Base-by-base conservation (phyloP, 495 filamentous ascomycete genomes). In the Xylaria castorea region DNA sequence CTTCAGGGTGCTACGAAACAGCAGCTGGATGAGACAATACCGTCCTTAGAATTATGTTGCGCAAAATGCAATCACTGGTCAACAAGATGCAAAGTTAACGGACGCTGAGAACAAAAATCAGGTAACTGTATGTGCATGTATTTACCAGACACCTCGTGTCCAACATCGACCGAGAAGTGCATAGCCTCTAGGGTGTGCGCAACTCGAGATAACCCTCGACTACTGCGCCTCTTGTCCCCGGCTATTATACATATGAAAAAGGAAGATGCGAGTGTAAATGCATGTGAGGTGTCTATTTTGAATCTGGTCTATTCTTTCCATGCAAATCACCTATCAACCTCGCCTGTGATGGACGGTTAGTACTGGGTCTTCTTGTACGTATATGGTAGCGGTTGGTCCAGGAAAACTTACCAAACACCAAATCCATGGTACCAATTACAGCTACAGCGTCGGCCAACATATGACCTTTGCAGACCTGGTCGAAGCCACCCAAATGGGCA, bases 391-490 rank as follows among this genome's bases (percentile, higher is more conserved):
- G 25, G 53, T 57, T 30, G 69, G 50, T 51, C 6, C 11, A 65
- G 64, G 22, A 57, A 44, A 25, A 81, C 84, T 78, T 81, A 87
- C 85, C 85, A 68, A 87, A 87, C 82, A 87, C 93, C 80, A 97
- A 83, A 90, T 97, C 93, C 93, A 97, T 95, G 38, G 93, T 96
- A 80, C 94, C 94, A 77, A 98, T 98, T 74, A 98, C 94, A 22
- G 95, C 95, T 71, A 99, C 96, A 18, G 97, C 96, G 86, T 99
- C 96, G 55, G 96, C 97, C 75, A 99, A 84, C 77, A 99, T 81
- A 88, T 99, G 96, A 16, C 97, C 96, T 80, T 91, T 91, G 57
- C 90, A 89, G 44, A 99, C 86, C 79, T 98, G 95, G 81, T 99
- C 96, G 79, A 99, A 97, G 71, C 93, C 93, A 74, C 89, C 89